Conservation (phyloP, 2,329 filamentous ascomycete species). For the Scleromitrula shiraiana region DNA sequence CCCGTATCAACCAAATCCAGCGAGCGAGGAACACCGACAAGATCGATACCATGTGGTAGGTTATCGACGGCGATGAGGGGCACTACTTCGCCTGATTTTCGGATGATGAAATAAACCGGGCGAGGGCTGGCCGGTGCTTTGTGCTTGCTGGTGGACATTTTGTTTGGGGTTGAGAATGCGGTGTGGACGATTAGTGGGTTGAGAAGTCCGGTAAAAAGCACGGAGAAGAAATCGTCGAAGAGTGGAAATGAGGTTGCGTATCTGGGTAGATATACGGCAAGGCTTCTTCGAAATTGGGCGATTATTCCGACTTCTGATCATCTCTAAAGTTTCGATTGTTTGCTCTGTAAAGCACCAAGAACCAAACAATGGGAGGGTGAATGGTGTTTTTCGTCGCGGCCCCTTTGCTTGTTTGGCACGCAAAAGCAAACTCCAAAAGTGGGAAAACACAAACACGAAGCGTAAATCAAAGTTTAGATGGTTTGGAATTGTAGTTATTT, state of each 20-base stretch:
- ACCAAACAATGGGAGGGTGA: no score
- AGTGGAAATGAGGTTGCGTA: not conserved
- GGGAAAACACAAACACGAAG: no score
- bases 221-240: not conserved
- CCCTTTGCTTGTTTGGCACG: no score
- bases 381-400: no score
- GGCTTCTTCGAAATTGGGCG: not conserved
- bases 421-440: no score
- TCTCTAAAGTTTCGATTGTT: no score
- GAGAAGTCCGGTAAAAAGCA: not conserved
- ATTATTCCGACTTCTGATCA: no score
- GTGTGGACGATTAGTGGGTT: no score
- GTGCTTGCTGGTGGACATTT: constrained; percentile 1
- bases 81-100: constrained; percentile 37
- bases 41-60: constrained; percentile 34
- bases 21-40: constrained; percentile 34
- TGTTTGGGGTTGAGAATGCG: no score
- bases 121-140: constrained; percentile 10
- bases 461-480: no score
- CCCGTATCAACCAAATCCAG: constrained; percentile 21
- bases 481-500: not conserved
- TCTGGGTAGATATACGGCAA: not conserved
- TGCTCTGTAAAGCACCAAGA: no score
- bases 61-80: constrained; percentile 48
- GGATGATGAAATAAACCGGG: constrained; percentile 37